Percentiles rank a stretch among this genome's conserved stretches.
Evolutionary conservation across 352 stramenopile genomes (phyloP).

Genomic region (Phytophthora ohioensis): DNA sequence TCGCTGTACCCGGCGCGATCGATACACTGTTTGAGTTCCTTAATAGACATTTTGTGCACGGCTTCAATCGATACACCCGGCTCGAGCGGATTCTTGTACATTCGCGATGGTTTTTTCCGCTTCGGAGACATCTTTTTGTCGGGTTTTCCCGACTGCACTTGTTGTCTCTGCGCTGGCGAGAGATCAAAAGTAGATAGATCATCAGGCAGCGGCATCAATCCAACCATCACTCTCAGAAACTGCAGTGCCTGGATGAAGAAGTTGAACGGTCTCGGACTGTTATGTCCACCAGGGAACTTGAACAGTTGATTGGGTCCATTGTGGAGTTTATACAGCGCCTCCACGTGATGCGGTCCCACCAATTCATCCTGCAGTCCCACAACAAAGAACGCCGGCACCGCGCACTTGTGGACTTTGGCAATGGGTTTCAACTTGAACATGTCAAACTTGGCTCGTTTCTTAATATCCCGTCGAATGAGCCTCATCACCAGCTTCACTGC

Average conservation of each 20-base stretch:
- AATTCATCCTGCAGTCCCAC: slow-evolving; percentile 82
- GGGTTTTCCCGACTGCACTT: slow-evolving; percentile 16
- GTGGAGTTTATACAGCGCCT: slow-evolving; percentile 76
- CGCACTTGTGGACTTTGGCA: slow-evolving; percentile 72
- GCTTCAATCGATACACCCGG: slow-evolving; percentile 62
- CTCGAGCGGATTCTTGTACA: slow-evolving; percentile 78
- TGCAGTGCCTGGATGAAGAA: slow-evolving; percentile 84
- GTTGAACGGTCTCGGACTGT: slow-evolving; percentile 77
- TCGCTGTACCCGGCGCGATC: slow-evolving; percentile 76
- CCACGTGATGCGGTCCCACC: slow-evolving; percentile 77
- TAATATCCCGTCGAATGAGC: slow-evolving; percentile 82
- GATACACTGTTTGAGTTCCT: slow-evolving; percentile 83
- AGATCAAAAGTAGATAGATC: slow-evolving; percentile 63
- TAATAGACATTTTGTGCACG: slow-evolving; percentile 78
- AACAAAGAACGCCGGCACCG: slow-evolving; percentile 83
- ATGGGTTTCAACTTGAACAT: slow-evolving; percentile 91
- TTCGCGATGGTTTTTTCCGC: slow-evolving; percentile 47
- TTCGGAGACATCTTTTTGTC: slow-evolving; percentile 32
- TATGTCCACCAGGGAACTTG: slow-evolving; percentile 83
- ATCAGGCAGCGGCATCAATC: slow-evolving; percentile 66
- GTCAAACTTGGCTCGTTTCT: slow-evolving; percentile 85
- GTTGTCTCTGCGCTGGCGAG: slow-evolving; percentile 41
- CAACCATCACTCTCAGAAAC: slow-evolving; percentile 85
- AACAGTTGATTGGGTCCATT: slow-evolving; percentile 86
- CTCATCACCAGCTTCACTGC: slow-evolving; percentile 86